These are phyloP conservation scores for Zygnema cylindricum DNA, from an alignment of 139 green algal species.

Conservation along the genomic window DNA sequence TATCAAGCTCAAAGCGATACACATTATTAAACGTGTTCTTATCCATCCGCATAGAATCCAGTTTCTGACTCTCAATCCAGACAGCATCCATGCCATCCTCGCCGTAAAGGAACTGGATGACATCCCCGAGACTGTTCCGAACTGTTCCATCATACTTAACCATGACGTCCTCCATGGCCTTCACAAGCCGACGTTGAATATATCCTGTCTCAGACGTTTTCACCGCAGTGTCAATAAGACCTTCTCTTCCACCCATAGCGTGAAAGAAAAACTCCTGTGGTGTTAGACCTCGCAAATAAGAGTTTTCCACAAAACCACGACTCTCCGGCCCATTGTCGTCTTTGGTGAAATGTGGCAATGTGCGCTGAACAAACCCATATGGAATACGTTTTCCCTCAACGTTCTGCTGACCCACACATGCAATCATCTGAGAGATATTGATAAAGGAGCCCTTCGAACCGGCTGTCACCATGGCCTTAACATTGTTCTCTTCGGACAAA, in stretches of 20 bases:
- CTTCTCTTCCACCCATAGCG: constrained; percentile 98
- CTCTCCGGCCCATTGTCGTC: constrained; percentile 95
- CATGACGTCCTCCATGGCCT: constrained; percentile 98
- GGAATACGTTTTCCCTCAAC: constrained; percentile 99
- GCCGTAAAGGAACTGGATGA: constrained; percentile 97
- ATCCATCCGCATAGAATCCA: constrained; percentile 80
- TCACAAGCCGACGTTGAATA: constrained; percentile 86
- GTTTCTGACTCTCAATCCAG: constrained; percentile 87
- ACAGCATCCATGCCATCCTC: constrained; percentile 98
- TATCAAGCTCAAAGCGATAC: constrained; percentile 73
- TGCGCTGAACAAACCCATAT: constrained; percentile 91
- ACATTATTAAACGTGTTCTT: constrained; percentile 65
- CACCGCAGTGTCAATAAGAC: constrained; percentile 98
- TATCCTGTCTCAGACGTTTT: constrained; percentile 93
- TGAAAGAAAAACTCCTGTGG: constrained; percentile 99
- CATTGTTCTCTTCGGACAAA: constrained; percentile 94
- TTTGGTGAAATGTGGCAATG: constrained; percentile 96
- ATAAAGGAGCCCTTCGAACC: constrained; percentile 98
- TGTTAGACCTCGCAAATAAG: constrained; percentile 92
- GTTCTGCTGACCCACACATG: constrained; percentile 99
- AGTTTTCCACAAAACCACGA: constrained; percentile 98
- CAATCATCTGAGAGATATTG: constrained; percentile 99
- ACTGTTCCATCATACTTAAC: constrained; percentile 96
- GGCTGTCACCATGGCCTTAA: constrained; percentile 96
- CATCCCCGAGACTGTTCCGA: constrained; percentile 80